These are phyloP conservation scores for Kwoniella bestiolae DNA, from an alignment of 768 basidiomycete species.

Conservation along the genomic window DNA sequence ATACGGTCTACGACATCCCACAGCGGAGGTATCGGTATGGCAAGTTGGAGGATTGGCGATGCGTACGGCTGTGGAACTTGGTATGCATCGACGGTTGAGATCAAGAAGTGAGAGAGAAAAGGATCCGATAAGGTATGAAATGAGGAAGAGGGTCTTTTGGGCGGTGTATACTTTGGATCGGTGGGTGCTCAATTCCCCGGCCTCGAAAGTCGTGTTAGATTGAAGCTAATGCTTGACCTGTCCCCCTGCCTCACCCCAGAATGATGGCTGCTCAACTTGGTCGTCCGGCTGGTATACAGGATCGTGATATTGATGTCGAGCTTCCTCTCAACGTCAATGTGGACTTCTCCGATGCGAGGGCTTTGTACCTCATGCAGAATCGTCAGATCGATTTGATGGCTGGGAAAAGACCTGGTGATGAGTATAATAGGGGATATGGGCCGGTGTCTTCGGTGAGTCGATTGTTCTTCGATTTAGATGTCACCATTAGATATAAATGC, in stretches of 20 bases:
- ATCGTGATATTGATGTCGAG: slow-evolving; percentile 48
- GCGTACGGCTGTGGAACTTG: slow-evolving; percentile 44
- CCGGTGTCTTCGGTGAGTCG: slow-evolving; percentile 39
- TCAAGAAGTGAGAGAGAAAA: slow-evolving; percentile 20
- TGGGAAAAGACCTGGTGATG: slow-evolving; percentile 31
- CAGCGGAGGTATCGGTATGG: slow-evolving; percentile 38
- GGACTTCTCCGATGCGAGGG: slow-evolving; percentile 37
- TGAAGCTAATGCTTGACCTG: background rate
- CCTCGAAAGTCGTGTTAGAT: background rate
- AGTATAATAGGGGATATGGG: slow-evolving; percentile 36
- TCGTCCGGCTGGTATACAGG: slow-evolving; percentile 38
- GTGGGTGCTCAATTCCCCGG: slow-evolving; percentile 10
- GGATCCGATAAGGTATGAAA: slow-evolving; percentile 27
- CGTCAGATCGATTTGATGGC: slow-evolving; percentile 33
- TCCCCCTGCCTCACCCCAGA: background rate
- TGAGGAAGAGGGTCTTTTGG: slow-evolving; percentile 49
- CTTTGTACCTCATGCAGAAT: slow-evolving; percentile 34
- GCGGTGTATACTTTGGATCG: slow-evolving; percentile 43
- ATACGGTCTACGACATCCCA: slow-evolving; percentile 24
- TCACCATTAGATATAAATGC: no score
- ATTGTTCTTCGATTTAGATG: background rate
- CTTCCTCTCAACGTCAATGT: slow-evolving; percentile 40
- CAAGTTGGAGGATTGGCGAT: slow-evolving; percentile 44
- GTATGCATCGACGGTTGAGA: slow-evolving; percentile 35
- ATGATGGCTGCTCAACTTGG: slow-evolving; percentile 46